Percentiles rank a stretch among this genome's conserved stretches.
Evolutionary conservation across 2,329 filamentous ascomycete genomes (phyloP).

Genomic region (Sclerotinia nivalis): DNA sequence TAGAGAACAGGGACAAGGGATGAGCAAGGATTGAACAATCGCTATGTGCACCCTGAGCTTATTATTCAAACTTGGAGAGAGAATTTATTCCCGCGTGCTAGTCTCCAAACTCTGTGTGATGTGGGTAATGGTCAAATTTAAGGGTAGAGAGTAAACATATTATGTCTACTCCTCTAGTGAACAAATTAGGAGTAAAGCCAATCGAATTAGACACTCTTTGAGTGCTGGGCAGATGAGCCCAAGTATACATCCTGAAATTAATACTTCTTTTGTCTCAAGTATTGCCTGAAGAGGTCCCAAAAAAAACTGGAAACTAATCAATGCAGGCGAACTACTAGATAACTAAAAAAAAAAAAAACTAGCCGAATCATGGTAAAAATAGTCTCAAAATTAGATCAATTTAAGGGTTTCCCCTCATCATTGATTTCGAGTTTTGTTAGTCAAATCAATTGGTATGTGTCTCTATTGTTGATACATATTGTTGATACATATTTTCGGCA

Average conservation of each 20-base stretch:
- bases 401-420: neutral
- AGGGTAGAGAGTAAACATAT: neutral
- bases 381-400: slow-evolving; percentile 1
- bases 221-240: neutral
- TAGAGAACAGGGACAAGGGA: neutral
- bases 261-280: neutral
- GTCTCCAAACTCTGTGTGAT: neutral
- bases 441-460: neutral
- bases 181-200: neutral
- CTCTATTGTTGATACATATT: neutral
- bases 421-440: neutral
- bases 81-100: neutral
- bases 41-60: neutral
- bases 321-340: neutral
- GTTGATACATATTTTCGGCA: neutral
- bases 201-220: neutral
- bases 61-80: neutral
- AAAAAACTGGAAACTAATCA: neutral
- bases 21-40: neutral
- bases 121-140: neutral
- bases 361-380: slow-evolving; percentile 1
- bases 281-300: neutral
- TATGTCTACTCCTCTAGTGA: neutral
- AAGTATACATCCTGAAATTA: neutral
- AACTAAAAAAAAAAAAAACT: neutral